Base-by-base conservation (phyloP, 2,329 filamentous ascomycete genomes). In the Epichloe amarillans region DNA sequence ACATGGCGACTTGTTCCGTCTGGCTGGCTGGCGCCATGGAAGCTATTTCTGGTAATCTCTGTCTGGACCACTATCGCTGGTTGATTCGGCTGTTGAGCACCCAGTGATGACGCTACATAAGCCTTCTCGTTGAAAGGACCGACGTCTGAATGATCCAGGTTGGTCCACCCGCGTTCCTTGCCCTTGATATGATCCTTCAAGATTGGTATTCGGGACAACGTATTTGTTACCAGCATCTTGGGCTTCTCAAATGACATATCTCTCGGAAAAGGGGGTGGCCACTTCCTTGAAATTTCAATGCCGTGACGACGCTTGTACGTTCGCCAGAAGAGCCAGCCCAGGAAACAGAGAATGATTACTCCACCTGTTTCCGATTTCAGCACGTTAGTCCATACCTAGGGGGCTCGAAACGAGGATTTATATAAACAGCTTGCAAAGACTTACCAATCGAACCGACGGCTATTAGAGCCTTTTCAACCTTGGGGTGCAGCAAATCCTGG, bases 291-390 rank as follows among this genome's bases (percentile, higher is more conserved):
- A 43, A 65, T 47, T 11, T 66, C 68, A 71, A 21, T 41, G 7
- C 44, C 33, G 56, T 56, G 40, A 12, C 50, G 52, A 41, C 50
- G 50, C 37, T 50, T 56, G 35, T 43, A 61, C n/a, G 40, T 48
- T n/a, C 69, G 65, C 62, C 68, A 74, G 5, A 70, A 58, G 23
- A 75, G 61, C 72, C 71, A 76, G 7, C 58, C 57, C 23, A 75
- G 52, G 52, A 73, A 71, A 49, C 67, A 71, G 8, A 73, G 52
- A 30, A 73, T 58, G 19, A 76, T 68, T 47, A 74, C 72, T 5
- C 64, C 66, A 30, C 69, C 74, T 60, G n/a, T n/a, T n/a, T n/a
- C n/a, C n/a, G 30, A 11, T n/a, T 35, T 47, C n/a, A n/a, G 17
- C 19, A 5, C 12, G 21, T 23, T 43, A 49, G 47, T 43, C 5